Evolutionary conservation across 2,329 filamentous ascomycete species (phyloP).

Genomic region (Endoconidiophora polonica): DNA sequence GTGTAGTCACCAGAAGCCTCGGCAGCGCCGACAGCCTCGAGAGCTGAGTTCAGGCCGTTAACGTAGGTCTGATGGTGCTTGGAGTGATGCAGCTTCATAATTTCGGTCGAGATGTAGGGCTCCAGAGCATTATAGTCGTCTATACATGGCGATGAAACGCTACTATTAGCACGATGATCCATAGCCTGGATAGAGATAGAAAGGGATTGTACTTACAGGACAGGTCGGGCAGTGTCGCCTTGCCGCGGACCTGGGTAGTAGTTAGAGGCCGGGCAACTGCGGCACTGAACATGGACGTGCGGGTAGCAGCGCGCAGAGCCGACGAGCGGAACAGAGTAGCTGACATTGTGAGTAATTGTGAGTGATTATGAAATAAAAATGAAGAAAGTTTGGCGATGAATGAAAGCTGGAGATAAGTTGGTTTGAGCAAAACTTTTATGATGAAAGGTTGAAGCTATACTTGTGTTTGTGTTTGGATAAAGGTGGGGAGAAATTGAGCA

Average conservation of each 20-base stretch:
- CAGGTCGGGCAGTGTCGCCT: constrained; percentile 90
- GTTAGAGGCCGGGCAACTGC: constrained; percentile 48
- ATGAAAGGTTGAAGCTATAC: no score
- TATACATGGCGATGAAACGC: constrained; percentile 21
- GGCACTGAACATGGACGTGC: constrained; percentile 38
- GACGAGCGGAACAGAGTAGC: constrained; percentile 57
- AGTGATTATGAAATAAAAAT: no score
- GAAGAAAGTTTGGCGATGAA: no score
- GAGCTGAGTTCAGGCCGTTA: constrained; percentile 67
- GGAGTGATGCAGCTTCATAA: constrained; percentile 92
- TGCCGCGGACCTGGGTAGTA: constrained; percentile 64
- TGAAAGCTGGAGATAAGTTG: no score
- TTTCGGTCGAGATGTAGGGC: constrained; percentile 64
- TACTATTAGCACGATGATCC: not conserved
- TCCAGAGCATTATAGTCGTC: constrained; percentile 96
- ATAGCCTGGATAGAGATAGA: not conserved
- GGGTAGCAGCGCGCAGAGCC: constrained; percentile 52
- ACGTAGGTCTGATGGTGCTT: constrained; percentile 94
- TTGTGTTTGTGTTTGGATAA: no score
- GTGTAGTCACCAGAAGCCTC: constrained; percentile 42
- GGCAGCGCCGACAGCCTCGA: constrained; percentile 52
- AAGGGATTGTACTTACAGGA: constrained; percentile 25
- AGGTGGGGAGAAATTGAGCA: no score
- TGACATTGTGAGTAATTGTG: constrained; percentile 41
- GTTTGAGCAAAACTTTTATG: no score